A percentile compares a stretch with the other conserved stretches of the same genome.
Evolutionary conservation across 2,329 filamentous ascomycete species (phyloP).

Genomic region (Lasiodiplodia sp.): DNA sequence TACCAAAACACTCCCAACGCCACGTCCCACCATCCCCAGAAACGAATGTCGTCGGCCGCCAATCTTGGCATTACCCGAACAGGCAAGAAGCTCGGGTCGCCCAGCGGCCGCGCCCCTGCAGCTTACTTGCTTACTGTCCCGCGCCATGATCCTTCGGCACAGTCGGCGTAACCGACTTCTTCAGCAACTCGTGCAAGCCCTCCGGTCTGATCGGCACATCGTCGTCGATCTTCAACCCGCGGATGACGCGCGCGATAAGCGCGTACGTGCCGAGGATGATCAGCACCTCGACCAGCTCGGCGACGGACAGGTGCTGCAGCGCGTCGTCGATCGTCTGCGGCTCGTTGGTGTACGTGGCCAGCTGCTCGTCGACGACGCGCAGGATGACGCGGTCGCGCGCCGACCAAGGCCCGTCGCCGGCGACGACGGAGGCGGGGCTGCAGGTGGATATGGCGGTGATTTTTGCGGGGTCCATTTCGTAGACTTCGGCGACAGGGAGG

Average conservation of each 20-base stretch:
- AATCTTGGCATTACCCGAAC: too few relatives aligned
- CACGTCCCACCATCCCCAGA: too few relatives aligned
- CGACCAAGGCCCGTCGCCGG: not conserved
- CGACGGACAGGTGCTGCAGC: not conserved
- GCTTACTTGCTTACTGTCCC: too few relatives aligned
- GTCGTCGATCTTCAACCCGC: slow-evolving; percentile 21
- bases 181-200: not conserved
- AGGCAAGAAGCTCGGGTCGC: too few relatives aligned
- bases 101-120: too few relatives aligned
- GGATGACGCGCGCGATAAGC: slow-evolving; percentile 3
- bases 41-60: too few relatives aligned
- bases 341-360: slow-evolving; percentile 25
- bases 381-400: slow-evolving; percentile 11
- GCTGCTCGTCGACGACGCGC: slow-evolving; percentile 21
- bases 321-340: slow-evolving; percentile 1
- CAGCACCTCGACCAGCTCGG: slow-evolving; percentile 18
- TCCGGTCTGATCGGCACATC: slow-evolving; percentile 8
- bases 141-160: not conserved
- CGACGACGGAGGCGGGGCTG: not conserved
- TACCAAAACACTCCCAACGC: too few relatives aligned
- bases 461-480: slow-evolving; percentile 2
- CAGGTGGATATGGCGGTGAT: slow-evolving; percentile 1
- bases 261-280: slow-evolving; percentile 21
- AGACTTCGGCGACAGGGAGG: slow-evolving; percentile 33
- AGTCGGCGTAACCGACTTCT: slow-evolving; percentile 20